These are phyloP conservation scores for Ceratocystis smalleyi DNA, from an alignment of 2,329 filamentous ascomycete genomes.

Conservation along the genomic window DNA sequence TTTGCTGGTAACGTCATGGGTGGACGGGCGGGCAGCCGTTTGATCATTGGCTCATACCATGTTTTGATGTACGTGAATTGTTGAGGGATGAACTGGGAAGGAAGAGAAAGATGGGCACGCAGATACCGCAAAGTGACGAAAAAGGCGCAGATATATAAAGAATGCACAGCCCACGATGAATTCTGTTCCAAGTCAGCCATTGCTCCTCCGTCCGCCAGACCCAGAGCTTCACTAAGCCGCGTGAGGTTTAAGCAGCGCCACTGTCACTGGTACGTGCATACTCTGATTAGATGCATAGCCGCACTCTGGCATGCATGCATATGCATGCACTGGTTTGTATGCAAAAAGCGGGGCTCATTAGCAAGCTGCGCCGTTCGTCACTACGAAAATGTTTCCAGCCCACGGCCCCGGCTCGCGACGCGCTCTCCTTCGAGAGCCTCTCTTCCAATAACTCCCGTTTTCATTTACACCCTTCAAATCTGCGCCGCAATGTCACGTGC, in stretches of 20 bases:
- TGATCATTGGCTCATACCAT: background rate
- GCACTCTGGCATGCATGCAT: background rate
- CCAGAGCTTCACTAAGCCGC: background rate
- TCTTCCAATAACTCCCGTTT: background rate
- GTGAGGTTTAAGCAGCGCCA: slow-evolving; percentile 8
- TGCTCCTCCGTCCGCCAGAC: background rate
- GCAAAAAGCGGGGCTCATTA: background rate
- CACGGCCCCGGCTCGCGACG: background rate
- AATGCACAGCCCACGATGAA: background rate
- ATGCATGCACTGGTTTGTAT: background rate
- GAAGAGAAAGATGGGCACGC: background rate
- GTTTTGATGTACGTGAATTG: background rate
- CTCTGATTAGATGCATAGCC: background rate
- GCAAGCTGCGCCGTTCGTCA: background rate
- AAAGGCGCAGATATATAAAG: background rate
- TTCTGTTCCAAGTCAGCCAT: background rate
- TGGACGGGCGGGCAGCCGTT: background rate
- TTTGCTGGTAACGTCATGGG: background rate
- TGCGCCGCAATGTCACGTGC: slow-evolving; percentile 60
- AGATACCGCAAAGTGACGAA: background rate
- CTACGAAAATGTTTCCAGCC: background rate
- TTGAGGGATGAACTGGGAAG: background rate
- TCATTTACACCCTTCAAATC: background rate
- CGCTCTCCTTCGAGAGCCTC: background rate
- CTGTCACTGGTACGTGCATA: background rate